A percentile compares a stretch with the other conserved stretches of the same genome.
phyloP scores from a whole-genome alignment of 73 alveolate genomes.

The Durusdinium trenchii region DNA sequence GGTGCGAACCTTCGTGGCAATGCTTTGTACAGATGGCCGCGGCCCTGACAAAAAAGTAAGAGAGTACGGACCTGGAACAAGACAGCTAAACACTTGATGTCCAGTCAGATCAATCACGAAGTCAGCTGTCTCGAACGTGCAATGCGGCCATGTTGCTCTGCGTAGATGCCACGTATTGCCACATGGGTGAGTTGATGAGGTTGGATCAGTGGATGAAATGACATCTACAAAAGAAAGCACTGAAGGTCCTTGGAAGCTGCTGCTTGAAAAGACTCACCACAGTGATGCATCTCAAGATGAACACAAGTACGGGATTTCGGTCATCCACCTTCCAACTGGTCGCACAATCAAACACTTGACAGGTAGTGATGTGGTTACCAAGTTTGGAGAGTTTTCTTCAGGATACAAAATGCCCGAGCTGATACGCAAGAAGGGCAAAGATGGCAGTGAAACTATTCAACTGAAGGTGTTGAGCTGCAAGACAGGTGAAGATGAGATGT shows the following conservation, averaged over 20 bases:
- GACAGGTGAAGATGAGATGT: slow-evolving; percentile 35
- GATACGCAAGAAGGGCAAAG: slow-evolving; percentile 47
- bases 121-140: too few relatives aligned
- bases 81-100: too few relatives aligned
- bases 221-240: slow-evolving; percentile 20
- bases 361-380: slow-evolving; percentile 51
- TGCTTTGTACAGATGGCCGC: too few relatives aligned
- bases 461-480: slow-evolving; percentile 58
- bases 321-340: slow-evolving; percentile 52
- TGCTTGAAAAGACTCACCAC: neutral
- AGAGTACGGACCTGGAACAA: too few relatives aligned
- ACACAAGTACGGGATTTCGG: slow-evolving; percentile 12
- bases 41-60: too few relatives aligned
- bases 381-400: slow-evolving; percentile 33
- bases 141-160: neutral
- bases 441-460: slow-evolving; percentile 33
- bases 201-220: slow-evolving; percentile 18
- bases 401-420: slow-evolving; percentile 48
- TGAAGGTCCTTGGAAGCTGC: slow-evolving; percentile 42
- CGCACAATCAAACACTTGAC: slow-evolving; percentile 22
- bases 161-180: neutral
- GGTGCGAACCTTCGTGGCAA: neutral
- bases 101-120: too few relatives aligned
- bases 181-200: neutral
- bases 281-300: slow-evolving; percentile 61